These are phyloP conservation scores for Termitomyces sp. DNA, from an alignment of 768 basidiomycete species.

Conservation along the genomic window DNA sequence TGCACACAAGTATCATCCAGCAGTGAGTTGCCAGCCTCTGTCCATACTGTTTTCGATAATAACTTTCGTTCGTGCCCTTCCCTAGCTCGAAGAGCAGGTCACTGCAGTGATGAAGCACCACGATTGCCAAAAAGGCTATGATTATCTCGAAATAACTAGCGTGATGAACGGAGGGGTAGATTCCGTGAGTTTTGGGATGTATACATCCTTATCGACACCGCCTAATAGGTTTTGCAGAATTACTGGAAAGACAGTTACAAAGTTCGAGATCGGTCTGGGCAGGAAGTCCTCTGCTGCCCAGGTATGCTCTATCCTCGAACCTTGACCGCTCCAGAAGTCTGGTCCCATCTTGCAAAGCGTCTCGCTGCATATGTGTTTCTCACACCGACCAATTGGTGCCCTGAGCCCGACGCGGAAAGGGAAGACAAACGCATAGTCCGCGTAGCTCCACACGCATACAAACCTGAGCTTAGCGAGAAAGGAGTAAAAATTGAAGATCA, in stretches of 20 bases:
- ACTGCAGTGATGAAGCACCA: slow-evolving; percentile 6
- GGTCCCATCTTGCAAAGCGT: slow-evolving; percentile 8
- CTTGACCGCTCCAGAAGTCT: slow-evolving; percentile 6
- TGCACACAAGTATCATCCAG: slow-evolving; percentile 9
- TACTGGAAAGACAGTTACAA: slow-evolving; percentile 13
- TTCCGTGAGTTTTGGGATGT: slow-evolving; percentile 1
- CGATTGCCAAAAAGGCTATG: slow-evolving; percentile 4
- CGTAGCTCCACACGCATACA: background rate
- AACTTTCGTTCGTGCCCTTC: background rate
- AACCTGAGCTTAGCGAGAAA: background rate
- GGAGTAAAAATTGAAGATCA: background rate
- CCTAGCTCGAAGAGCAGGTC: slow-evolving; percentile 9
- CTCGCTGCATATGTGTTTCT: slow-evolving; percentile 10
- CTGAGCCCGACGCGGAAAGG: background rate
- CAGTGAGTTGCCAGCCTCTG: background rate
- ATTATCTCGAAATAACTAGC: slow-evolving; percentile 12
- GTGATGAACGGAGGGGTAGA: slow-evolving; percentile 9
- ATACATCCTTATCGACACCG: background rate
- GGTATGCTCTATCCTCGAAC: slow-evolving; percentile 12
- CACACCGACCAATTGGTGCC: slow-evolving; percentile 6
- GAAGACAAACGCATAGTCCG: background rate
- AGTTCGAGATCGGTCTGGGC: slow-evolving; percentile 3
- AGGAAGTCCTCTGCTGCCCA: slow-evolving; percentile 6
- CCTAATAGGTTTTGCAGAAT: background rate
- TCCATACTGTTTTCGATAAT: background rate